Percentiles rank a stretch among this genome's conserved stretches.
phyloP scores from a whole-genome alignment of 2,329 filamentous ascomycete genomes.

The Fusarium algeriense region DNA sequence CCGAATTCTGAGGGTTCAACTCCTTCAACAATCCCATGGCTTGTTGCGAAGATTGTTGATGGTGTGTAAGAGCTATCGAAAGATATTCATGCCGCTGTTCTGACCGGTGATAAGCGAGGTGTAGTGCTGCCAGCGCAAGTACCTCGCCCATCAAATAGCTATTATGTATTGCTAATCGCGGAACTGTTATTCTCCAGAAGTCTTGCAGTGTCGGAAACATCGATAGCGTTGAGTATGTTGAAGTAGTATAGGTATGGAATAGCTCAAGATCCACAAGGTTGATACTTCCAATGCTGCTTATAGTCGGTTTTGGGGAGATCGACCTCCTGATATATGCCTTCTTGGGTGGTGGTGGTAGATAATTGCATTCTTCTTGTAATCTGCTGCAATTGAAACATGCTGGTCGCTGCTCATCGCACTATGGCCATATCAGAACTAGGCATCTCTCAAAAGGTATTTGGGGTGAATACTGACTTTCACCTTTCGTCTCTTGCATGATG shows the following conservation, averaged over 20 bases:
- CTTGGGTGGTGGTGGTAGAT: not conserved
- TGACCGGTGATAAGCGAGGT: not conserved
- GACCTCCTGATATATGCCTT: not conserved
- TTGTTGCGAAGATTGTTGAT: not conserved
- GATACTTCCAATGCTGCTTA: not conserved
- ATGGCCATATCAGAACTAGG: not conserved
- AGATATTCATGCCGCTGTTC: not conserved
- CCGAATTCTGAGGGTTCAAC: not conserved
- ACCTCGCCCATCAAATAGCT: slow-evolving; percentile 1
- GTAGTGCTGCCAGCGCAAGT: not conserved
- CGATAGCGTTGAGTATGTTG: not conserved
- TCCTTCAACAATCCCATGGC: not conserved
- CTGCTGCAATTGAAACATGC: slow-evolving; percentile 8
- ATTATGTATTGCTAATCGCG: not conserved
- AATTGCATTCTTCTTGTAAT: not conserved
- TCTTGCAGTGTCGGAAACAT: not conserved
- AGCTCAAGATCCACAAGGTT: slow-evolving; percentile 4
- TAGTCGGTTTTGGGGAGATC: not conserved
- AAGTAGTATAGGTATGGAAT: not conserved
- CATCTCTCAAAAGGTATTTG: not conserved
- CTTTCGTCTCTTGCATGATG: not conserved
- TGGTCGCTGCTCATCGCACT: slow-evolving; percentile 8
- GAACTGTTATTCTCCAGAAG: not conserved
- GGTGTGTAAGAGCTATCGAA: not conserved
- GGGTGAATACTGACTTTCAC: not conserved